Base-by-base conservation (phyloP, 2,329 filamentous ascomycete species). In the Epichloe scottii region DNA sequence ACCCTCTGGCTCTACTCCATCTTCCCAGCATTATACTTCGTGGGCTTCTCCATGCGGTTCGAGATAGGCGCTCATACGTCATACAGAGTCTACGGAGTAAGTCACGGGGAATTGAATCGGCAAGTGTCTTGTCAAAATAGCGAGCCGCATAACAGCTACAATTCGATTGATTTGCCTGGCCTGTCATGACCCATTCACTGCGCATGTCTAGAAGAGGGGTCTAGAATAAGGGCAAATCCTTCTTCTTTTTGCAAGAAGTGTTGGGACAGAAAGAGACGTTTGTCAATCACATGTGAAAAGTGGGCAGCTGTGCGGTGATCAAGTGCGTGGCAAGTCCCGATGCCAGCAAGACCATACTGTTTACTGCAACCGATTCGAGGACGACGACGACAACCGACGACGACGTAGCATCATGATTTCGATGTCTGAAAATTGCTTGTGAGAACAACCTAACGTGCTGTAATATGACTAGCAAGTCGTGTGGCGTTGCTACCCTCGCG, bases 401-500 rank as follows among this genome's bases (percentile, higher is more conserved):
- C 15, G 10, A 17, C 19, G 45, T 15, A 17, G 23, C 17, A 37
- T n/a, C 40, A 42, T 6, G 12, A 6, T 21, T 14, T 21, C 15
- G 8, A 17, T 30, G 17, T 21, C 23, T 19, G 3, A 33, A 21
- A 7, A 23, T 41, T 12, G 39, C 23, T 35, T 19, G 33, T 17
- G 10, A 21, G 14, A 41, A 41, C 17, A 26, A 17, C 3, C 34
- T 50, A 21, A 46, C 55, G 62, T 46, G 59, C 63, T 21, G 65
- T 58, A 39, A 63, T 63, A 52, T 56, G 15, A 19, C n/a, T 55
- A 45, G 60, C 61, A 52, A 60, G 58, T 52, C 64, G 61, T 19
- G 52, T 57, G 35, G 59, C 58, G 51, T 63, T 60, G 55, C 66
- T 62, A 21, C 63, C 61, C 67, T 82, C 78, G 50, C 74, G 73